These are phyloP conservation scores for Podospora appendiculata DNA, from an alignment of 495 filamentous ascomycete genomes.

Conservation along the genomic window DNA sequence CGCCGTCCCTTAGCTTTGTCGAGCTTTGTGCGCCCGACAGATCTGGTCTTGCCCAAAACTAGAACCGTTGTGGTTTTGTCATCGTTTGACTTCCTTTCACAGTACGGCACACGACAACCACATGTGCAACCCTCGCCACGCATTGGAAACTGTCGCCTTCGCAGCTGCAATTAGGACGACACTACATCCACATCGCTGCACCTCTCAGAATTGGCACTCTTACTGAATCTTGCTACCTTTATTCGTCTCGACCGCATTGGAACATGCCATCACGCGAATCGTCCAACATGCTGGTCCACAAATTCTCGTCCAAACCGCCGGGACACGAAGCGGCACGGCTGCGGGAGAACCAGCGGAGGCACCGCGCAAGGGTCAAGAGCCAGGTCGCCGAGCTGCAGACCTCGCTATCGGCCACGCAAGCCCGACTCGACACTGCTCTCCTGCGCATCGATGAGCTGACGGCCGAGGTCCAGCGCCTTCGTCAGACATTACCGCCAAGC, in stretches of 20 bases:
- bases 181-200: too few relatives aligned
- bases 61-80: background rate
- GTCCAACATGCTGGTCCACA: conserved; percentile 4
- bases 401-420: conserved; percentile 6
- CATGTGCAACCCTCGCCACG: too few relatives aligned
- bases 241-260: background rate
- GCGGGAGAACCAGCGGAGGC: conserved; percentile 24
- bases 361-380: conserved; percentile 22
- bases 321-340: conserved; percentile 17
- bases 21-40: too few relatives aligned
- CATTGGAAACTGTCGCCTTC: too few relatives aligned
- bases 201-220: too few relatives aligned
- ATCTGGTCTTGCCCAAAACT: too few relatives aligned
- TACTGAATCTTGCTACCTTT: too few relatives aligned
- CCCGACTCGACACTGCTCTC: conserved; percentile 12
- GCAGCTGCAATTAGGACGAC: too few relatives aligned
- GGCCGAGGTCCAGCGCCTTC: conserved; percentile 12
- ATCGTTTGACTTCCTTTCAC: background rate
- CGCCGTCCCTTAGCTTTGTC: too few relatives aligned
- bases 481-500: background rate
- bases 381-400: conserved; percentile 16
- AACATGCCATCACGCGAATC: background rate
- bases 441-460: conserved; percentile 9
- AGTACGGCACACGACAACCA: too few relatives aligned
- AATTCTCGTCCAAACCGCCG: conserved; percentile 17